These are phyloP conservation scores for Cardamine chenopodiifolia DNA, from an alignment of 345 rosid species.

Conservation along the genomic window DNA sequence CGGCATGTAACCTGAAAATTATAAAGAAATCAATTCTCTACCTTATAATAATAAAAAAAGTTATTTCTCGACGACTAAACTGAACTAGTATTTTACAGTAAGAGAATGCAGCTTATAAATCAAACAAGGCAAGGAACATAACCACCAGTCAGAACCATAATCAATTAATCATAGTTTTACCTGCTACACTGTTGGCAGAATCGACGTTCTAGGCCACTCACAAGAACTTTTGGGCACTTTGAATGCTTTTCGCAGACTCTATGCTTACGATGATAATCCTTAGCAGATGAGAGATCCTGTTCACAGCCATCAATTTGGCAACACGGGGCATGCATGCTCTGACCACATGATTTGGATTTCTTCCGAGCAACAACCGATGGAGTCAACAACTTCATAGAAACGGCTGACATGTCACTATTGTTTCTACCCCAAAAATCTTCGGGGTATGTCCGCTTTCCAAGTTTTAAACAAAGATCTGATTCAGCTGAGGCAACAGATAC, in stretches of 20 bases:
- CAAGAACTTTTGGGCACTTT: slow-evolving; percentile 66
- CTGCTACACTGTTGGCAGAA: slow-evolving; percentile 96
- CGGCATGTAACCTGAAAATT: slow-evolving; percentile 70
- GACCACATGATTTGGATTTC: slow-evolving; percentile 63
- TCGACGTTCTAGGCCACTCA: slow-evolving; percentile 69
- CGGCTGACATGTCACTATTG: slow-evolving; percentile 51
- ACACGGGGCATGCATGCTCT: slow-evolving; percentile 52
- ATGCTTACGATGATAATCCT: slow-evolving; percentile 79
- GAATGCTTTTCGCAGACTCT: slow-evolving; percentile 84
- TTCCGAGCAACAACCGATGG: slow-evolving; percentile 57
- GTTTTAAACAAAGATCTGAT: slow-evolving; percentile 39
- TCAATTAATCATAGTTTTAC: slow-evolving; percentile 51
- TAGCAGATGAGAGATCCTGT: slow-evolving; percentile 57
- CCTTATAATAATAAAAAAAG: not conserved
- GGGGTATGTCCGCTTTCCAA: slow-evolving; percentile 57
- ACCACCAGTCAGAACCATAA: slow-evolving; percentile 1
- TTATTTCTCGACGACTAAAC: not conserved
- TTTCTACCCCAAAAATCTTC: slow-evolving; percentile 59
- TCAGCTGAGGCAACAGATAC: slow-evolving; percentile 37
- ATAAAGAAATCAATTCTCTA: slow-evolving; percentile 18
- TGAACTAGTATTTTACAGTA: not conserved
- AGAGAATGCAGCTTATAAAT: not conserved
- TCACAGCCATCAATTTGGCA: slow-evolving; percentile 86
- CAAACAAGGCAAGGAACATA: not conserved
- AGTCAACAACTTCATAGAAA: slow-evolving; percentile 41